Percentiles rank a stretch among this genome's conserved stretches.
Conservation (phyloP, 306 rosid species). For the Lagenaria siceraria region DNA sequence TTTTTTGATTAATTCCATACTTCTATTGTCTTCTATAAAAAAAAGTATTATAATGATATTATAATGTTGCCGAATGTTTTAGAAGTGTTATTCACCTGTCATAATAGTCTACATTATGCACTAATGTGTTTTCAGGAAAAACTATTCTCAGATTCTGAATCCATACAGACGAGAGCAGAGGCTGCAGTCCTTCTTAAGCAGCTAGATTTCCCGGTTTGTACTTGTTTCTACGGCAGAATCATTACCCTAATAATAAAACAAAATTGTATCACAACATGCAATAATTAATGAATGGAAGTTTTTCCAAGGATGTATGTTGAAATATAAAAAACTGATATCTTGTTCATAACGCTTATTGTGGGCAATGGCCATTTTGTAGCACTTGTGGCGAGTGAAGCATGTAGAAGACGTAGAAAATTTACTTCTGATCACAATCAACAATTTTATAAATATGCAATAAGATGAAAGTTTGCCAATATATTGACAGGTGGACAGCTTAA, state of each 20-base stretch:
- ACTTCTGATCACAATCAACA: neutral
- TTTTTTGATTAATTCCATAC: neutral
- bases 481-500: constrained; percentile 75
- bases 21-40: neutral
- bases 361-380: neutral
- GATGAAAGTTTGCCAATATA: constrained; percentile 17
- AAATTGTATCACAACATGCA: neutral
- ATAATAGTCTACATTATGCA: constrained; percentile 2
- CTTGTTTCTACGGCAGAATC: neutral
- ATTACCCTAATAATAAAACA: neutral
- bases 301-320: neutral
- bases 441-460: constrained; percentile 7
- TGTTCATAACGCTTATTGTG: neutral
- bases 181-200: constrained; percentile 94
- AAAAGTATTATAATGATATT: neutral
- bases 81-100: neutral
- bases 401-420: neutral
- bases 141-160: constrained; percentile 86
- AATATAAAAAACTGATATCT: neutral
- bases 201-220: constrained; percentile 74
- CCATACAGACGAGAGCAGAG: constrained; percentile 87
- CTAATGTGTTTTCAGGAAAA: constrained; percentile 45
- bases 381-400: neutral
- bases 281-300: neutral
- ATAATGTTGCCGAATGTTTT: neutral